Evolutionary conservation across 495 filamentous ascomycete species (phyloP), one percentile per base, ranked within the genome.

Genomic region (Penicillium alfredii): DNA sequence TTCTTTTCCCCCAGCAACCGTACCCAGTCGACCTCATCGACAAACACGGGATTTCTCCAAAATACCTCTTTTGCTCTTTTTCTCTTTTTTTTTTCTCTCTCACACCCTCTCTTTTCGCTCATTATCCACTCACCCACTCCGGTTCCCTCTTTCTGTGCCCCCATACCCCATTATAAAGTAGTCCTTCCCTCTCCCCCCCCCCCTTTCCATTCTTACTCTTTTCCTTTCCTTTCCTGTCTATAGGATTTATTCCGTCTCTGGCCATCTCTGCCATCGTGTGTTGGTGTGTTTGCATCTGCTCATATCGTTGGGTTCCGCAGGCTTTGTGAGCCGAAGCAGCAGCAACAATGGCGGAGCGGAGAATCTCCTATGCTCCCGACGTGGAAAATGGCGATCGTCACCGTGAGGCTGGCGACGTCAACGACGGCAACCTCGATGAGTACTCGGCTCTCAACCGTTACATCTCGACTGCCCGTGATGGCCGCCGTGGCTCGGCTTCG

Each of bases 381-480:
- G 66, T 71, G 36, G 66, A 71, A 50, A 71, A 71, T 51, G 66
- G 66, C 52, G 64, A 67, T 35, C 59, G 58, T 53, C 64, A 56
- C 52, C 61, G 57, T 43, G 50, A 52, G 26, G 40, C 47, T 33
- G 44, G 42, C 37, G 60, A 63, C 29, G 20, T 58, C 18, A 58
- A 53, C 21, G 61, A 61, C 29, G 51, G 51, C 33, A 49, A 35
- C 33, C 62, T 70, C 44, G 71, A 74, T 39, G 72, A 76, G 45
- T 76, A 76, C 52, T 61, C 63, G 26, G 69, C 69, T 23, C 58
- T 82, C 36, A 72, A 80, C 58, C 69, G 76, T 30, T 82, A 79
- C 60, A 80, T 82, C 54, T 80, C 78, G 37, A 78, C 76, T 43
- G 79, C 79, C 45, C 74, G 69, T 47, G 76, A 79, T 56, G 65